Conservation (phyloP, 1,139 yeast species). For the Kodamaea arcana region DNA sequence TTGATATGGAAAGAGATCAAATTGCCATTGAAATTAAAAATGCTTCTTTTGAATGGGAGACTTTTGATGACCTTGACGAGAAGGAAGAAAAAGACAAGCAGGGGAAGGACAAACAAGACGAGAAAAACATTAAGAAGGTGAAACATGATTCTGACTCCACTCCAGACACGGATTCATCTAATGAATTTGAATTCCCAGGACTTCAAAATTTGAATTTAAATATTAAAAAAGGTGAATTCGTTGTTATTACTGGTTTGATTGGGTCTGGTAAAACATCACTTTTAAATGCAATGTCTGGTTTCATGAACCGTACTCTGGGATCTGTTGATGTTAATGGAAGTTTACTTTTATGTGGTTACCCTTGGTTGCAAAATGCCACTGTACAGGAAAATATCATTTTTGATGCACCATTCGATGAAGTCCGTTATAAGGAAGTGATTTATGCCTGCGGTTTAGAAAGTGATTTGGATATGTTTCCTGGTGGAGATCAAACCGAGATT, state of each 20-base stretch:
- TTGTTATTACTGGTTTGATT: conserved; percentile 63
- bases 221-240: conserved; percentile 54
- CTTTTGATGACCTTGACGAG: conserved; percentile 22
- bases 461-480: conserved; percentile 70
- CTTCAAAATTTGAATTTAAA: conserved; percentile 35
- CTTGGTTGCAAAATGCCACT: conserved; percentile 86
- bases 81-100: background rate
- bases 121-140: background rate
- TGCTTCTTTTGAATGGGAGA: conserved; percentile 66
- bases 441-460: conserved; percentile 62
- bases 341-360: conserved; percentile 44
- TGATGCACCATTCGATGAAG: conserved; percentile 56
- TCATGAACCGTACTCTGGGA: conserved; percentile 52
- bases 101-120: background rate
- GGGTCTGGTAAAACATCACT: conserved; percentile 72
- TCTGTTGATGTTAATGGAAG: conserved; percentile 42
- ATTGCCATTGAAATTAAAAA: conserved; percentile 11
- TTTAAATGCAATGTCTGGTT: conserved; percentile 57
- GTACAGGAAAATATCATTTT: conserved; percentile 71
- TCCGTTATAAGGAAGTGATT: conserved; percentile 53
- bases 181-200: conserved; percentile 13
- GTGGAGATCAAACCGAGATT: conserved; percentile 81
- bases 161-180: conserved; percentile 12
- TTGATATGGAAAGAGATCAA: conserved; percentile 13
- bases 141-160: conserved; percentile 14